Base-by-base conservation (phyloP, 176 grass and related monocot species). In the Tillandsia leiboldiana region DNA sequence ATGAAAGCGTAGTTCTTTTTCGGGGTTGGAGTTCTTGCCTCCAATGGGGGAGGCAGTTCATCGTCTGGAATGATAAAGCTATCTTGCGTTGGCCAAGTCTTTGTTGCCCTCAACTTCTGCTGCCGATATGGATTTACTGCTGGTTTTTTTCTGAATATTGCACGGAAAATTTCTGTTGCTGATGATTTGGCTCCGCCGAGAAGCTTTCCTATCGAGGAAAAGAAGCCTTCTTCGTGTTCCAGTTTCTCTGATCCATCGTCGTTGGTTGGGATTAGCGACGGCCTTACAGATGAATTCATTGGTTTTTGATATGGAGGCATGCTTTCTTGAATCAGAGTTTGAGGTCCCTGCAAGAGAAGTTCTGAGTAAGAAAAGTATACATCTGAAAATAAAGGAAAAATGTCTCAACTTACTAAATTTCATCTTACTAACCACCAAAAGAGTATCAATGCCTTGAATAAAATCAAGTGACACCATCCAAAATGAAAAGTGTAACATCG, bases 51-150 rank as follows among this genome's bases (percentile, higher is more conserved):
- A 11, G 95, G 95, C 7, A 72, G 82, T 63, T 94, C 90, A 18
- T 82, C 87, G 2, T 84, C 68, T 22, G 90, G 90, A 70, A 99
- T 94, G 73, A 89, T 79, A 72, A 86, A 99, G 73, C 84, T 90
- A 73, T 99, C 95, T 86, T 93, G 87, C 81, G 79, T 75, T 2
- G 90, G 82, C 83, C 78, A 87, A 70, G 71, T 72, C 68, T 74
- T 92, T 26, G 51, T 48, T 79, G 70, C 86, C 57, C 70, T 70
- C 53, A 68, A 78, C 53, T 87, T 85, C 0, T 72, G 80, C 61
- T 84, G 88, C 50, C 67, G 84, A 66, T 86, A 78, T 18, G 81
- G 86, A 42, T 14, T 75, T 52, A 65, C 23, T 5, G 52, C 48
- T 18, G 62, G 78, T 63, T 93, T 94, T 65, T 86, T 99, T 67